These are phyloP conservation scores for Malassezia dermatis DNA, from an alignment of 1,284 basidiomycete species.

Conservation along the genomic window DNA sequence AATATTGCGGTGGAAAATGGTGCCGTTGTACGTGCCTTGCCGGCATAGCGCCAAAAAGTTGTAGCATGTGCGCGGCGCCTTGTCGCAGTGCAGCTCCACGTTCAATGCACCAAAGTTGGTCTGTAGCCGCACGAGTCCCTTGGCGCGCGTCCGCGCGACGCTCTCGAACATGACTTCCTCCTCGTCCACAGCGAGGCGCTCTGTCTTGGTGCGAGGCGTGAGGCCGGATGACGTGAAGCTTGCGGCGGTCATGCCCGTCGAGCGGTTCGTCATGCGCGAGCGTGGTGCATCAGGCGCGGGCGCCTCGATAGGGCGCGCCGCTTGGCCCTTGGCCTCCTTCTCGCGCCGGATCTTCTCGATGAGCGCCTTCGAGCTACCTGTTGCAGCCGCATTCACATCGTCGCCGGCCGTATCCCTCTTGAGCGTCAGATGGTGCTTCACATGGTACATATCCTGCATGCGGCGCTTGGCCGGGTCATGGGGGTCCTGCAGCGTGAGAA, in stretches of 20 bases:
- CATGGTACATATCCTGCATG: conserved; percentile 22
- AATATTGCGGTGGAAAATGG: conserved; percentile 78
- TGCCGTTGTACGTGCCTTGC: conserved; percentile 77
- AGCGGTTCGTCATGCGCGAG: conserved; percentile 87
- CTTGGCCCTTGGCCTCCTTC: background rate
- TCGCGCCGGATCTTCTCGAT: conserved; percentile 21
- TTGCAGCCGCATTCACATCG: conserved; percentile 40
- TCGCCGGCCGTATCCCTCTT: conserved; percentile 22
- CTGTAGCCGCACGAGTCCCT: conserved; percentile 57
- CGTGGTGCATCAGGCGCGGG: conserved; percentile 14
- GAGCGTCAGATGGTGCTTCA: conserved; percentile 39
- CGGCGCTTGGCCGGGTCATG: conserved; percentile 29
- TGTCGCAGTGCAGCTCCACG: conserved; percentile 80
- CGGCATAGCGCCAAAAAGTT: conserved; percentile 67
- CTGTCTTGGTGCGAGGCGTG: conserved; percentile 64
- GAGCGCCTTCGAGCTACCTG: conserved; percentile 38
- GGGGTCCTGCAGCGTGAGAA: conserved; percentile 64
- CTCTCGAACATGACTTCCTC: conserved; percentile 70
- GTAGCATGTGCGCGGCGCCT: conserved; percentile 84
- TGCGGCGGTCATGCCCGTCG: conserved; percentile 78
- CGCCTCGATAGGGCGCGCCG: background rate
- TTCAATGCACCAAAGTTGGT: conserved; percentile 84
- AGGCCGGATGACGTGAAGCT: conserved; percentile 85
- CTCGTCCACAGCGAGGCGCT: conserved; percentile 81
- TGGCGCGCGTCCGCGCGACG: conserved; percentile 51